phyloP scores from a whole-genome alignment of 176 grass and related monocot species.

The Carex kokanica region DNA sequence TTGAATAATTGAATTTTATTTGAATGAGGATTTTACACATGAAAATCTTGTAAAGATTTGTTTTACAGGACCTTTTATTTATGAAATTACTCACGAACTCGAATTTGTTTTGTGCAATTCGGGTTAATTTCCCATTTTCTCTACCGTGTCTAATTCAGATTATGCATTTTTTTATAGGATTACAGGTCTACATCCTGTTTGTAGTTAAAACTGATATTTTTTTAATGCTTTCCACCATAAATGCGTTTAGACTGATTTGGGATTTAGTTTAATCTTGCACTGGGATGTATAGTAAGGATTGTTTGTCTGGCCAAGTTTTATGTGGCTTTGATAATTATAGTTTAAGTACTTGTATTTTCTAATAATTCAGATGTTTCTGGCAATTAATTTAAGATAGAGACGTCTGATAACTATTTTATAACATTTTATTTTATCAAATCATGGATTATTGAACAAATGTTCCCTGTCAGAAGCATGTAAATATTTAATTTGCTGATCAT shows the following conservation, averaged over 20 bases:
- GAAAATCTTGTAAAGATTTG: not conserved
- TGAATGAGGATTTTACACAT: not conserved
- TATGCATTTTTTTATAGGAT: not conserved
- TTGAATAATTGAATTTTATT: not conserved
- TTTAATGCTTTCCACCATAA: not conserved
- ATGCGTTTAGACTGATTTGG: conserved; percentile 2
- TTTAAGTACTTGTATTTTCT: not conserved
- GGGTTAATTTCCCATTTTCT: not conserved
- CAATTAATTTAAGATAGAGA: not conserved
- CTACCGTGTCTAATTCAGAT: not conserved
- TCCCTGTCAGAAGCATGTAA: not conserved
- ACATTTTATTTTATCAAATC: not conserved
- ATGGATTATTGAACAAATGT: not conserved
- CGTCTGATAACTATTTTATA: not conserved
- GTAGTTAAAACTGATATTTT: not conserved
- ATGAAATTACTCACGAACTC: not conserved
- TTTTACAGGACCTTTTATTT: not conserved
- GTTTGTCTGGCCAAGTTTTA: not conserved
- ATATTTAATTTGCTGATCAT: not conserved
- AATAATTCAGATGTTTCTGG: not conserved
- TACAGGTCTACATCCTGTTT: not conserved
- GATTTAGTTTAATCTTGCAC: conserved; percentile 8
- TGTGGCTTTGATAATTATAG: not conserved
- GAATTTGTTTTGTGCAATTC: conserved; percentile 13
- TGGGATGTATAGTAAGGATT: not conserved